Evolutionary conservation across 805 yeast genomes (phyloP).

Genomic region (Yarrowia deformans): DNA sequence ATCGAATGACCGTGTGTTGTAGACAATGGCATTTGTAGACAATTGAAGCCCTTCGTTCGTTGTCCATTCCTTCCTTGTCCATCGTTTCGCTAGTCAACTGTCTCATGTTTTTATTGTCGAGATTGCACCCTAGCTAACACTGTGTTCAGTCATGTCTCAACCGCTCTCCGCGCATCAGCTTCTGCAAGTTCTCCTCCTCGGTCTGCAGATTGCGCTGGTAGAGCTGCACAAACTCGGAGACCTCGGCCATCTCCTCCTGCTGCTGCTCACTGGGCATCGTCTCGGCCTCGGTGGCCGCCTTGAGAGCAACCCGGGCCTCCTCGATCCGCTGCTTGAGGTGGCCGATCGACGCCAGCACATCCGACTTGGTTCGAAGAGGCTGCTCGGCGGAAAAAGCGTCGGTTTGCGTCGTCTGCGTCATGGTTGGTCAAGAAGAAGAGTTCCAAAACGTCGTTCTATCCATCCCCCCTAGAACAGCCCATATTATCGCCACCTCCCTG

Average conservation of each 20-base stretch:
- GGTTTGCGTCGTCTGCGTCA: background rate
- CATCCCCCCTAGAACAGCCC: conserved; percentile 17
- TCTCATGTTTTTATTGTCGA: too few species aligned
- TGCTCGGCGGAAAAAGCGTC: background rate
- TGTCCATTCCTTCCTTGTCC: too few species aligned
- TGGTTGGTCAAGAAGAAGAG: background rate
- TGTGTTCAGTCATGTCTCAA: background rate
- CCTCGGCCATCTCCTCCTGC: conserved; percentile 27
- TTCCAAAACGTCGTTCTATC: background rate
- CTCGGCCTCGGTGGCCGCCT: background rate
- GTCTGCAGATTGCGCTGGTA: background rate
- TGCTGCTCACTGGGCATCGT: background rate
- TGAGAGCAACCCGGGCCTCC: background rate
- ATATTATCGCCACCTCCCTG: conserved; percentile 19
- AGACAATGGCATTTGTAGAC: too few species aligned
- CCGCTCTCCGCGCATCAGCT: conserved; percentile 4
- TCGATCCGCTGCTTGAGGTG: conserved; percentile 19
- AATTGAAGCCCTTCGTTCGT: too few species aligned
- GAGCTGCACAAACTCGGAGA: conserved; percentile 8
- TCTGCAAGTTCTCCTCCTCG: conserved; percentile 11
- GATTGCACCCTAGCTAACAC: too few species aligned
- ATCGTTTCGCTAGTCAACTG: too few species aligned
- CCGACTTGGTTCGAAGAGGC: conserved; percentile 15
- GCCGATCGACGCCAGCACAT: conserved; percentile 17
- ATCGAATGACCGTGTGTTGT: too few species aligned